A percentile compares a stretch with the other conserved stretches of the same genome.
phyloP scores from a whole-genome alignment of 495 filamentous ascomycete species.

The Lasiosphaeria hispida region DNA sequence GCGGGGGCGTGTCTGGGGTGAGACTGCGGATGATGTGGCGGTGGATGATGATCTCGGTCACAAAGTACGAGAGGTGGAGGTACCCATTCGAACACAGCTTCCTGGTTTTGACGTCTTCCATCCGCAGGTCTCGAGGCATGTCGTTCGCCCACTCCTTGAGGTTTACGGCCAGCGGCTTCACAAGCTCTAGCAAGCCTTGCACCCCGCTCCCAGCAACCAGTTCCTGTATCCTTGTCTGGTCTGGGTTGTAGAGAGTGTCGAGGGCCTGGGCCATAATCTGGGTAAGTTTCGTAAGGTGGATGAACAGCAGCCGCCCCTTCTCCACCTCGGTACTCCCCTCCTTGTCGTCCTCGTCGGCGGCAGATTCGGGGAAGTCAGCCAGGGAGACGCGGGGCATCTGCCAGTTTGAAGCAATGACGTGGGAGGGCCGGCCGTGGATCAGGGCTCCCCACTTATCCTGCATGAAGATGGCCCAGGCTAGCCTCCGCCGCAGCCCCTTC shows the following conservation, averaged over 20 bases:
- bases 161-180: conserved; percentile 61
- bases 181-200: conserved; percentile 52
- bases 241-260: conserved; percentile 50
- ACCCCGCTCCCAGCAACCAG: conserved; percentile 25
- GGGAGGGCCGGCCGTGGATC: conserved; percentile 66
- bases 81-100: conserved; percentile 52
- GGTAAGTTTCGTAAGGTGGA: conserved; percentile 58
- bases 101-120: conserved; percentile 42
- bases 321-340: conserved; percentile 51
- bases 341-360: conserved; percentile 48
- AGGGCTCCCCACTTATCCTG: conserved; percentile 76
- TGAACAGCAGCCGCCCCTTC: conserved; percentile 56
- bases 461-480: conserved; percentile 74
- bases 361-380: conserved; percentile 59
- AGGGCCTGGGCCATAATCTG: conserved; percentile 61
- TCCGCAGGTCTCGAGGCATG: conserved; percentile 52
- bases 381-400: conserved; percentile 56
- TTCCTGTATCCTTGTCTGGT: conserved; percentile 15
- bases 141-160: conserved; percentile 60
- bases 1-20: conserved; percentile 37
- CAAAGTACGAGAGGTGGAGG: conserved; percentile 65
- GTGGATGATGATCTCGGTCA: conserved; percentile 65
- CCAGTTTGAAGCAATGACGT: conserved; percentile 63
- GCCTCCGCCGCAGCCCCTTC: conserved; percentile 62
- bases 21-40: conserved; percentile 60